These are phyloP conservation scores for Trichoderma gracile DNA, from an alignment of 2,329 filamentous ascomycete genomes.

Conservation along the genomic window DNA sequence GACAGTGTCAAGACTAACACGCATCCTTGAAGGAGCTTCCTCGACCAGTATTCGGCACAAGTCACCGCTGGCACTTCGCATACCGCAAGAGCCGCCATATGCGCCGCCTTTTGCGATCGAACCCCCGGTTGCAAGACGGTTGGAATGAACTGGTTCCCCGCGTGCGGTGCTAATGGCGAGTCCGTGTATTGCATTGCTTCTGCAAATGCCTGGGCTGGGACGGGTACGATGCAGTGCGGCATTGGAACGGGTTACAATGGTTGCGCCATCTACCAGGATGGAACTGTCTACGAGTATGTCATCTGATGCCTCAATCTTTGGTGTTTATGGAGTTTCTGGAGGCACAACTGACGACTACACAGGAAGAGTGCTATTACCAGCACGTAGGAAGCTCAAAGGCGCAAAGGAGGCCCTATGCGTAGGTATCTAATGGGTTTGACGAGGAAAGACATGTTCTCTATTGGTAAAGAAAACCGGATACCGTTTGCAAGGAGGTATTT, in stretches of 20 bases:
- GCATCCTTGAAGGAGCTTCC: not conserved
- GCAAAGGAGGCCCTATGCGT: not conserved
- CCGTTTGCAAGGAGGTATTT: too few relatives aligned
- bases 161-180: slow-evolving; percentile 2
- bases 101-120: slow-evolving; percentile 13
- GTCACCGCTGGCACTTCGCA: slow-evolving; percentile 2
- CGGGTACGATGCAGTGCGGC: slow-evolving; percentile 6
- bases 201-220: slow-evolving; percentile 1
- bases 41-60: slow-evolving; percentile 13
- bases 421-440: too few relatives aligned
- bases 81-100: not conserved
- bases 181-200: slow-evolving; percentile 19
- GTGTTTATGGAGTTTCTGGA: not conserved
- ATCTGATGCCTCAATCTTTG: not conserved
- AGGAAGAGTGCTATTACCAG: not conserved
- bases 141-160: slow-evolving; percentile 14
- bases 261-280: slow-evolving; percentile 19
- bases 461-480: too few relatives aligned
- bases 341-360: not conserved
- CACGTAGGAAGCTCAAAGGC: too few relatives aligned
- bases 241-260: slow-evolving; percentile 6
- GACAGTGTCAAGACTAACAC: not conserved
- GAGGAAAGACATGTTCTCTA: too few relatives aligned
- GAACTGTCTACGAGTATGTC: slow-evolving; percentile 8
- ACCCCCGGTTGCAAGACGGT: slow-evolving; percentile 4